Conservation (phyloP, 2,329 filamentous ascomycete species). For the Tolypocladium album region DNA sequence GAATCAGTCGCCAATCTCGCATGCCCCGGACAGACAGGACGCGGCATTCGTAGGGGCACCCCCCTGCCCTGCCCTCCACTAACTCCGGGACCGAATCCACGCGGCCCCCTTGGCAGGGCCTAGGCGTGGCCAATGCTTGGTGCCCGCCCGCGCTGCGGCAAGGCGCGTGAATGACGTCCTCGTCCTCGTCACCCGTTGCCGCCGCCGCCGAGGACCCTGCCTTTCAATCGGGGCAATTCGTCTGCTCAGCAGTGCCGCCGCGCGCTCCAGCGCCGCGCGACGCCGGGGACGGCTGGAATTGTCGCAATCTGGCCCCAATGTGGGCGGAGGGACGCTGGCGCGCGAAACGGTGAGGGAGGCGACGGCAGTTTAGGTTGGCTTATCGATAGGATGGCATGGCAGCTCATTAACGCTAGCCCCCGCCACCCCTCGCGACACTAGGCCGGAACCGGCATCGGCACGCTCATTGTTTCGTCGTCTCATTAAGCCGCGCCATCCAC, state of each 20-base stretch:
- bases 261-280: background rate
- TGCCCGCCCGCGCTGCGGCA: background rate
- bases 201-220: background rate
- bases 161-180: background rate
- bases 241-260: background rate
- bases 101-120: background rate
- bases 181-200: background rate
- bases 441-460: slow-evolving; percentile 1
- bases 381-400: background rate
- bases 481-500: slow-evolving; percentile 1
- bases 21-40: background rate
- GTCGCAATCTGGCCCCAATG: background rate
- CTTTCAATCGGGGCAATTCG: background rate
- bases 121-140: background rate
- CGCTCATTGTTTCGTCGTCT: slow-evolving; percentile 1
- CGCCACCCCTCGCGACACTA: slow-evolving; percentile 2
- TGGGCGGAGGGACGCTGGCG: background rate
- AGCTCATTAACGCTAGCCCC: background rate
- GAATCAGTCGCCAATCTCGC: background rate
- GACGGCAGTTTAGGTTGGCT: background rate
- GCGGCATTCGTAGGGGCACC: background rate
- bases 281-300: background rate
- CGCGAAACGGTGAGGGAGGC: background rate
- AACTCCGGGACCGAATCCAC: background rate
- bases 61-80: background rate